Conservation (phyloP, 208 protist species). For the Acanthamoeba lenticulata region DNA sequence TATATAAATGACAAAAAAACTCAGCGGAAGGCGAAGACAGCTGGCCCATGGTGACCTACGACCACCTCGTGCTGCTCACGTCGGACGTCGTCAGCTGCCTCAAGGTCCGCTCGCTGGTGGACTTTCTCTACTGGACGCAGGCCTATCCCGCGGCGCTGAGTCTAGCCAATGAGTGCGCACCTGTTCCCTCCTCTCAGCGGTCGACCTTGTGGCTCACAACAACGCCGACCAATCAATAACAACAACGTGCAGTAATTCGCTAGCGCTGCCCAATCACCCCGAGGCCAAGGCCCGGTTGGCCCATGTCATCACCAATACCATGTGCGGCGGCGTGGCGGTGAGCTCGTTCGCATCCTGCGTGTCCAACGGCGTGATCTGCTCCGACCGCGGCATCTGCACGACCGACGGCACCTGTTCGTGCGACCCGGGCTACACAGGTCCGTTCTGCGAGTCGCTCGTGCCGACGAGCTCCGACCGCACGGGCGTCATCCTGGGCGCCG, state of each 20-base stretch:
- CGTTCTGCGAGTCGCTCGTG: not conserved
- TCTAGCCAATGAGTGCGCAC: not conserved
- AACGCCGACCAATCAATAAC: not conserved
- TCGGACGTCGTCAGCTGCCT: not conserved
- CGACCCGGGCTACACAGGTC: not conserved
- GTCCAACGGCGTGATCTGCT: not conserved
- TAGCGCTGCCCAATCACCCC: not conserved
- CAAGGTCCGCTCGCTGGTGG: not conserved
- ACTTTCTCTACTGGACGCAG: not conserved
- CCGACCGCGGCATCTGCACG: not conserved
- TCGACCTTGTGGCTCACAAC: too few species aligned
- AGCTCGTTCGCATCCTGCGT: not conserved
- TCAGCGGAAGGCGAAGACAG: not conserved
- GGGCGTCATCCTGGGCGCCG: not conserved
- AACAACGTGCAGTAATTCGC: not conserved
- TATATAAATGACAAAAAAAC: too few species aligned
- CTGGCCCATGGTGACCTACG: conserved; percentile 11
- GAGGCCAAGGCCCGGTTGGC: not conserved
- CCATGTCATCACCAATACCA: not conserved
- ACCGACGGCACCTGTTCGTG: not conserved
- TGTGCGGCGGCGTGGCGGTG: not conserved
- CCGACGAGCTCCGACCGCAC: not conserved
- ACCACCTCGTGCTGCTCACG: not conserved
- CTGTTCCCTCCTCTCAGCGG: too few species aligned
- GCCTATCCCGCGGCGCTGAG: not conserved